Percentiles rank a stretch among this genome's conserved stretches.
These are phyloP conservation scores for Pelargonium fulgidum DNA, from an alignment of 441 rosid genomes.

Conservation along the genomic window DNA sequence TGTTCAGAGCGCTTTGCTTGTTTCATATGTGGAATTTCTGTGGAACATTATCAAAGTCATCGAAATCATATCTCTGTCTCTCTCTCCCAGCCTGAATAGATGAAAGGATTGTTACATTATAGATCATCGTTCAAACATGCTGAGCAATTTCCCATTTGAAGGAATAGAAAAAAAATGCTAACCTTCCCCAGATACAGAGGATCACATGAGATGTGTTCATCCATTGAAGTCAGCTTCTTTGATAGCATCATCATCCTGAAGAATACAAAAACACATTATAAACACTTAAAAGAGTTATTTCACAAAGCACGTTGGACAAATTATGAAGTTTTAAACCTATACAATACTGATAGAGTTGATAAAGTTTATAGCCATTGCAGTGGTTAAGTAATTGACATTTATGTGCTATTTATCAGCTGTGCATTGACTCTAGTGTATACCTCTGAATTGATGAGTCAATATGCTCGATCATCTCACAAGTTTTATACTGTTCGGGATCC, in stretches of 20 bases:
- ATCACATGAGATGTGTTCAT: constrained; percentile 70
- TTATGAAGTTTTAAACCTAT: background rate
- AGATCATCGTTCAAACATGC: constrained; percentile 2
- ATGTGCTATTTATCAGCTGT: too few relatives aligned
- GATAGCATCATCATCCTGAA: constrained; percentile 78
- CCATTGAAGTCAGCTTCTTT: constrained; percentile 71
- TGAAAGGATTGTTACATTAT: constrained; percentile 12
- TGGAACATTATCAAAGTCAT: constrained; percentile 86
- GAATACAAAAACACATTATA: background rate
- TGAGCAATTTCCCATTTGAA: background rate
- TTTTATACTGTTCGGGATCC: constrained; percentile 95
- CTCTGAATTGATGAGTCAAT: constrained; percentile 89
- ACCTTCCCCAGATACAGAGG: constrained; percentile 78
- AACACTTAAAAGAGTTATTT: too few relatives aligned
- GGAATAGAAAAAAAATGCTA: constrained; percentile 15
- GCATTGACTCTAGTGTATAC: constrained; percentile 27
- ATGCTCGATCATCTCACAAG: constrained; percentile 73
- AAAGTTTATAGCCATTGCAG: background rate
- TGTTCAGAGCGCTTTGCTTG: background rate
- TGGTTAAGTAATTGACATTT: too few relatives aligned
- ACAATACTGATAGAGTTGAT: background rate
- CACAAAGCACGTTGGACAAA: background rate
- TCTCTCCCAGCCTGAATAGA: constrained; percentile 69
- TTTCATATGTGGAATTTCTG: constrained; percentile 67
- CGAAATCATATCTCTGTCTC: constrained; percentile 81